phyloP scores from a whole-genome alignment of 1,284 basidiomycete genomes.

The Ceratorhiza oryzae-sativae region DNA sequence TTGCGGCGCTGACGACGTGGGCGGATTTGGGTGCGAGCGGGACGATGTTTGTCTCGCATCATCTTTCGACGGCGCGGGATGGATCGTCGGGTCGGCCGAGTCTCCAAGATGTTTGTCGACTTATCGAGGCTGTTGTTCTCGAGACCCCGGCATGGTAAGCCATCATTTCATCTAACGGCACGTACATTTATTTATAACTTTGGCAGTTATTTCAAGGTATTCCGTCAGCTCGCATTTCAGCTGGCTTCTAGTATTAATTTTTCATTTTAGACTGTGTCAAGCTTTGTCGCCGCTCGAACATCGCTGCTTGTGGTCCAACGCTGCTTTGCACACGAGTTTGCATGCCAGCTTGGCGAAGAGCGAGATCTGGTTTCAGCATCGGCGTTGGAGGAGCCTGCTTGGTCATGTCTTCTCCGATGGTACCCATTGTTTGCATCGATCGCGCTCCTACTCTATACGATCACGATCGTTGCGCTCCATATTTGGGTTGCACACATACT shows the following conservation, averaged over 20 bases:
- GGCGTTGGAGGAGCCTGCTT: constrained; percentile 16
- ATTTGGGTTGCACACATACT: constrained; percentile 18
- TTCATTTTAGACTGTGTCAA: constrained; percentile 19
- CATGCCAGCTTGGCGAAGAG: constrained; percentile 28
- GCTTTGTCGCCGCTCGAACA: constrained; percentile 16
- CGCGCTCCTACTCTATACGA: constrained; percentile 3
- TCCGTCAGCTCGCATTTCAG: neutral
- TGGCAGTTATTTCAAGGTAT: constrained; percentile 29
- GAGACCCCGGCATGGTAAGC: constrained; percentile 22
- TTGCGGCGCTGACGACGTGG: constrained; percentile 33
- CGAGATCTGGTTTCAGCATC: constrained; percentile 11
- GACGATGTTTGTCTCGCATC: constrained; percentile 18
- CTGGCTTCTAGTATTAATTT: neutral
- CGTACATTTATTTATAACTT: constrained; percentile 11
- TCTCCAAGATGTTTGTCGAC: constrained; percentile 16
- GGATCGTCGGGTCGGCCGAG: constrained; percentile 12
- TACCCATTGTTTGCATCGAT: constrained; percentile 7
- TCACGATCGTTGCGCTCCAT: constrained; percentile 18
- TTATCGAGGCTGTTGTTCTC: constrained; percentile 26
- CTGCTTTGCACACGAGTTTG: constrained; percentile 28
- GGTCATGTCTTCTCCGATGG: constrained; percentile 25
- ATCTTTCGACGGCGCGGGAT: constrained; percentile 31
- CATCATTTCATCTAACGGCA: neutral
- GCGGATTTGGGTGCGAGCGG: constrained; percentile 26
- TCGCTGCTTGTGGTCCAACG: constrained; percentile 4